These are phyloP conservation scores for Anaeromyces robustus DNA, from an alignment of 192 early-diverging fungal genomes.

Conservation along the genomic window DNA sequence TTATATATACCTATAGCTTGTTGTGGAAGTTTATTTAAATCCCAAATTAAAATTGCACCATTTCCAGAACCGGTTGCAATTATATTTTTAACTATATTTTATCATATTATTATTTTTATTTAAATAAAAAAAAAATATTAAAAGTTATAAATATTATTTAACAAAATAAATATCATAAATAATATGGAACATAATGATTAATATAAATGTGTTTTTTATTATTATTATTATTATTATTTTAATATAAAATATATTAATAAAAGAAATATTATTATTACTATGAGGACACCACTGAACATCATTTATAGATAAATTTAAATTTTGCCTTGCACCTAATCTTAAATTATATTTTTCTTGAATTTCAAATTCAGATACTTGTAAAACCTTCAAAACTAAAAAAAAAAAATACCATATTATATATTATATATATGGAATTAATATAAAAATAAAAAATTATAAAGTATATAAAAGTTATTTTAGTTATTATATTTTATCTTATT, in stretches of 20 bases:
- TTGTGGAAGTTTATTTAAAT: conserved; percentile 26
- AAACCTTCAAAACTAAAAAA: conserved; percentile 47
- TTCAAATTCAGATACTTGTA: conserved; percentile 29
- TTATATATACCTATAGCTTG: conserved; percentile 18
- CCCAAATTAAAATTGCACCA: conserved; percentile 60
- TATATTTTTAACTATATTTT: conserved; percentile 34
- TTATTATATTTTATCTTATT: too few species aligned
- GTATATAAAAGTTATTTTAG: background rate
- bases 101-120: too few species aligned
- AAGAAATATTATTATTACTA: background rate
- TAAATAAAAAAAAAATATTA: too few species aligned
- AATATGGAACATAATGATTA: too few species aligned
- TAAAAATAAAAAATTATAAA: background rate
- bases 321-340: conserved; percentile 32
- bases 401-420: background rate
- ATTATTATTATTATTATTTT: too few species aligned
- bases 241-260: background rate
- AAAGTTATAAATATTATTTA: too few species aligned
- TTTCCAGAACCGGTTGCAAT: conserved; percentile 53
- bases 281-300: conserved; percentile 1
- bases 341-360: conserved; percentile 49
- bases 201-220: too few species aligned
- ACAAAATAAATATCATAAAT: too few species aligned
- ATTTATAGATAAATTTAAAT: conserved; percentile 25
- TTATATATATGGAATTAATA: background rate